Base-by-base conservation (phyloP, 805 yeast genomes). In the Dipodascus albidus region DNA sequence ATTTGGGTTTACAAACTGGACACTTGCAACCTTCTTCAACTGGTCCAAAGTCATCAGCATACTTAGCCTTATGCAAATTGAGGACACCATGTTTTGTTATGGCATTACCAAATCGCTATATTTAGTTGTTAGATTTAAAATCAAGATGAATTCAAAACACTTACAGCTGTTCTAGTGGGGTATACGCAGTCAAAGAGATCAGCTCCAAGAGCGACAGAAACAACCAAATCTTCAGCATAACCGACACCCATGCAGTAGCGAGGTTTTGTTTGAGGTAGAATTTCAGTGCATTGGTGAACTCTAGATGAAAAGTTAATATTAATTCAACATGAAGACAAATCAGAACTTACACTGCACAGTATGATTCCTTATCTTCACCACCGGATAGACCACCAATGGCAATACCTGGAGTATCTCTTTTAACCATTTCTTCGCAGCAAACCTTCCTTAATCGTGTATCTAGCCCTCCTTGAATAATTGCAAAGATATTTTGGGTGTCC, bases 301-400 rank as follows among this genome's bases (percentile, higher is more conserved):
- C 48, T 42, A 21, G 17, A 21, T 42, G 11, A 11, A 19, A n/a
- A 17, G 23, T 15, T 60, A 59, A 21, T 21, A 42, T 3, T 9
- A n/a, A n/a, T n/a, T 44, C 22, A 14, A 24, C 17, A n/a, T 33
- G n/a, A 20, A 17, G 24, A 17, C 48, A 14, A 15, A n/a, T n/a
- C 24, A 14, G 19, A 49, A 59, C 27, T 48, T 54, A 42, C 49
- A 72, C 73, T 47, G 61, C 55, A 58, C 77, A 73, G 59, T 68
- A 73, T 31, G 65, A 59, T 17, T 57, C 64, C 57, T 73, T 73
- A 55, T 70, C 76, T 53, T 73, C 76, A 8, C 76, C 76, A 1
- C 76, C 76, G 15, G 74, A 70, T n/a, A 73, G 63, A 1, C 76
- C 76, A 31, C 76, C 76, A 49, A 73, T 72, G 6, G 76, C 76